Percentiles rank a stretch among this genome's conserved stretches.
Conservation (phyloP, 1,284 basidiomycete genomes). For the Heterobasidion parviporum region DNA sequence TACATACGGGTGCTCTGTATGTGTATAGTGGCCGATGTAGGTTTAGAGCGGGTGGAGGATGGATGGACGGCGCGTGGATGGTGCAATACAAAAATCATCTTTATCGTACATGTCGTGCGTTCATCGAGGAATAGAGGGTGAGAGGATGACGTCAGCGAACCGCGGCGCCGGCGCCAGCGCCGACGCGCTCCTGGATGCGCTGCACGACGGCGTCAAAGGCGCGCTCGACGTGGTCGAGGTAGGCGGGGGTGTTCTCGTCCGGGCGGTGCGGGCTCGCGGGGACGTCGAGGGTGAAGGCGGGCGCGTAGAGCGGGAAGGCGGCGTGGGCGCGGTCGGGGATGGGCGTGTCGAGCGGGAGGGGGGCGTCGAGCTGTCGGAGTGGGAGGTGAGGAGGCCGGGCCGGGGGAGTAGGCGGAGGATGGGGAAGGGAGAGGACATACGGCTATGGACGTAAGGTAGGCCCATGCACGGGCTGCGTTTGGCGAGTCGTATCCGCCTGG, state of each 20-base stretch:
- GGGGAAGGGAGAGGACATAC: constrained; percentile 31
- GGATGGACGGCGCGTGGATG: background rate
- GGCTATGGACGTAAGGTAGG: constrained; percentile 68
- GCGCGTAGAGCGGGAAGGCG: constrained; percentile 63
- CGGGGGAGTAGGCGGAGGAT: background rate
- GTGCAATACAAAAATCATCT: too few relatives aligned
- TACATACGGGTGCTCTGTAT: too few relatives aligned
- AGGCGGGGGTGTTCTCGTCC: constrained; percentile 48
- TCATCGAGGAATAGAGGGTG: too few relatives aligned
- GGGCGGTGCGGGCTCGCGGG: constrained; percentile 55
- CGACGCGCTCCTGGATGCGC: background rate
- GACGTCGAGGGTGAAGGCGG: constrained; percentile 75
- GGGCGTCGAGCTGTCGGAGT: constrained; percentile 36
- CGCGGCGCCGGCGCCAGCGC: too few relatives aligned
- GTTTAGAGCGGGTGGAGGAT: too few relatives aligned
- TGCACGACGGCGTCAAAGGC: constrained; percentile 5
- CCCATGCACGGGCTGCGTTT: constrained; percentile 82
- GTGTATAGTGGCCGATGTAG: too few relatives aligned
- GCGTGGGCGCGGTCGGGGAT: constrained; percentile 59
- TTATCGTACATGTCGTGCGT: too few relatives aligned
- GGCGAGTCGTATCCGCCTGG: constrained; percentile 75
- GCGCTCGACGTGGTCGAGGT: constrained; percentile 4
- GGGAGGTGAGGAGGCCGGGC: background rate
- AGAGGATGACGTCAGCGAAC: too few relatives aligned
- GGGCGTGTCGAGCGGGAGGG: constrained; percentile 46